Evolutionary conservation across 345 rosid species (phyloP), one percentile per base, ranked within the genome.

Genomic region (Ceriops decandra): DNA sequence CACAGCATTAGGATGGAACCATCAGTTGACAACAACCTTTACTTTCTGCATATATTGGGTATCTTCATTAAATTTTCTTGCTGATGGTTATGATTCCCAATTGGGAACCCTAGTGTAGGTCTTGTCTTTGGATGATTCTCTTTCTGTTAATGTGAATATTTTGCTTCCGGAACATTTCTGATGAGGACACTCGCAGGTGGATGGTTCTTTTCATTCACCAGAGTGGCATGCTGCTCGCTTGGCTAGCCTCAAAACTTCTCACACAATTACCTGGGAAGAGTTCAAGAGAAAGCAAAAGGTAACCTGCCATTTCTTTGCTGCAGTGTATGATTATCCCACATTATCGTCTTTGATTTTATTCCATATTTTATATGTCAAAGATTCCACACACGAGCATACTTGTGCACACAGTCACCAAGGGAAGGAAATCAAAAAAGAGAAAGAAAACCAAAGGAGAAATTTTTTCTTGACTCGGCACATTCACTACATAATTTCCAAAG

Each of bases 141-240:
- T 30, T 33, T 22, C 53, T 24, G 0, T 20, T 6, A 49, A 13
- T 35, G 54, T 33, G 17, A 6, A 32, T 62, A 28, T 35, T 53
- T 46, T 53, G n/a, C 65, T 75, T 56, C 72, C 63, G 80, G 91
- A 80, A 83, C 86, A 22, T 81, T 87, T 83, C 93, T 95, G 96
- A 95, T 87, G 96, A 85, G 97, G 93, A 70, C 76, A 74, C 87
- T 95, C 96, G 62, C 98, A 95, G 99, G 97, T 95, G 97, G 99
- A 95, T 90, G 98, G 98, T 88, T 95, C 99, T 80, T 95, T 95
- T 91, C 99, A 91, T 91, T 86, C 98, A 85, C 99, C 99, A 95
- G 98, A 83, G 84, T 95, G 99, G 99, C 99, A 91, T 88, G 99
- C 99, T 88, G 97, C 99, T 84, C 99, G 97, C 82, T 85, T 95